Evolutionary conservation across 2,329 filamentous ascomycete species (phyloP).

Genomic region (Dactylonectria macrodidyma): DNA sequence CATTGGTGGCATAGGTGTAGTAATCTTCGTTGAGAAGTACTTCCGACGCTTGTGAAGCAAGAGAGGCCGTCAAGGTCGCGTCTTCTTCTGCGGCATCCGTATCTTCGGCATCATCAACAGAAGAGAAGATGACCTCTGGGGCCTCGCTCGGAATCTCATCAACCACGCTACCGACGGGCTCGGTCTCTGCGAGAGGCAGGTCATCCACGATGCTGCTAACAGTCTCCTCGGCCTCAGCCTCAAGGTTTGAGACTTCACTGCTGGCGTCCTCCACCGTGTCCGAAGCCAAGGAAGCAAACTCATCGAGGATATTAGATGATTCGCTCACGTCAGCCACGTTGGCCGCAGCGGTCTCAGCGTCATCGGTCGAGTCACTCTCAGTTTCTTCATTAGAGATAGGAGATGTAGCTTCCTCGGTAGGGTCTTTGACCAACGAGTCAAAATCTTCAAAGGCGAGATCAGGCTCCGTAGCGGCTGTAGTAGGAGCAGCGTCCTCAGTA

Average conservation of each 20-base stretch:
- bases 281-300: conserved; percentile 35
- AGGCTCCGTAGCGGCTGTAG: conserved; percentile 29
- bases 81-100: conserved; percentile 34
- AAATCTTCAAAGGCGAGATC: conserved; percentile 42
- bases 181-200: conserved; percentile 38
- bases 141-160: conserved; percentile 41
- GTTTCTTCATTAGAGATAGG: conserved; percentile 29
- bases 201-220: conserved; percentile 31
- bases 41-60: conserved; percentile 48
- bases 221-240: conserved; percentile 32
- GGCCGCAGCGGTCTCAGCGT: conserved; percentile 1
- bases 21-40: conserved; percentile 43
- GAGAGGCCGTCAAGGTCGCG: conserved; percentile 39
- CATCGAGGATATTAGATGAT: conserved; percentile 27
- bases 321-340: conserved; percentile 16
- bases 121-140: conserved; percentile 41
- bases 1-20: conserved; percentile 45
- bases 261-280: conserved; percentile 25
- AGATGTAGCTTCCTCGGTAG: conserved; percentile 29
- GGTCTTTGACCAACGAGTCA: conserved; percentile 39
- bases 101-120: conserved; percentile 33
- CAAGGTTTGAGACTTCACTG: conserved; percentile 37
- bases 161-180: conserved; percentile 39
- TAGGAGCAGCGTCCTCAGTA: conserved; percentile 25
- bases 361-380: conserved; percentile 3